Percentiles rank a stretch among this genome's conserved stretches.
phyloP scores from a whole-genome alignment of 2,329 filamentous ascomycete species.

The Colletotrichum salicis region DNA sequence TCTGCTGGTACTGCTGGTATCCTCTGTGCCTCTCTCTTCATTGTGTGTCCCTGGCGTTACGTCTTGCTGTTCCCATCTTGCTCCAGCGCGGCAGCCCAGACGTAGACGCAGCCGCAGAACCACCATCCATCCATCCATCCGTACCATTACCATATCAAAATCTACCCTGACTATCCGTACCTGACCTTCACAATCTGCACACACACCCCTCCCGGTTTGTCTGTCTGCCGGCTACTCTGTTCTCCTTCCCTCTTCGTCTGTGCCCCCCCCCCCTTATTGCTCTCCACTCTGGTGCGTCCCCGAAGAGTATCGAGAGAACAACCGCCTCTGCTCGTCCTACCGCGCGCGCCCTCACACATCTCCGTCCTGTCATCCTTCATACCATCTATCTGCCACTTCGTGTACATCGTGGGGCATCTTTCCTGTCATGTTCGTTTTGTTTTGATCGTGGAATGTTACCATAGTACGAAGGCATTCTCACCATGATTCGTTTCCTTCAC shows the following conservation, averaged over 20 bases:
- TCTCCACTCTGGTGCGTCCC: conserved; percentile 25
- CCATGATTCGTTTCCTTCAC: conserved; percentile 37
- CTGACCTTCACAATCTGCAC: neutral
- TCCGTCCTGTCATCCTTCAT: conserved; percentile 33
- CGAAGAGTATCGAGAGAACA: conserved; percentile 16
- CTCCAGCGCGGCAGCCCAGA: conserved; percentile 19
- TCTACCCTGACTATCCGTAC: neutral
- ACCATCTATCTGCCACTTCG: conserved; percentile 33
- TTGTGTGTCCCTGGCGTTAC: neutral
- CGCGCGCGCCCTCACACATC: conserved; percentile 24
- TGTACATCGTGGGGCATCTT: conserved; percentile 31
- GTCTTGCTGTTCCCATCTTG: neutral
- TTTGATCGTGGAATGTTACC: conserved; percentile 29
- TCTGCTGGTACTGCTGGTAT: neutral
- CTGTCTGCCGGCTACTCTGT: conserved; percentile 6
- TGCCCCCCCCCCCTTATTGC: neutral
- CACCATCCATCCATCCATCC: neutral
- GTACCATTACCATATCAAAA: neutral
- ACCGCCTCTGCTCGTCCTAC: conserved; percentile 8
- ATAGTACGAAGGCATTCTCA: conserved; percentile 36
- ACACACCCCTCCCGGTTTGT: conserved; percentile 8
- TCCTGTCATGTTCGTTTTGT: conserved; percentile 24
- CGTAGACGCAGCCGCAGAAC: conserved; percentile 12
- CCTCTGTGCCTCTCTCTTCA: neutral
- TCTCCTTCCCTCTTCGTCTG: conserved; percentile 20